Base-by-base conservation (phyloP, 2,329 filamentous ascomycete species). In the Arachnomyces sp. region DNA sequence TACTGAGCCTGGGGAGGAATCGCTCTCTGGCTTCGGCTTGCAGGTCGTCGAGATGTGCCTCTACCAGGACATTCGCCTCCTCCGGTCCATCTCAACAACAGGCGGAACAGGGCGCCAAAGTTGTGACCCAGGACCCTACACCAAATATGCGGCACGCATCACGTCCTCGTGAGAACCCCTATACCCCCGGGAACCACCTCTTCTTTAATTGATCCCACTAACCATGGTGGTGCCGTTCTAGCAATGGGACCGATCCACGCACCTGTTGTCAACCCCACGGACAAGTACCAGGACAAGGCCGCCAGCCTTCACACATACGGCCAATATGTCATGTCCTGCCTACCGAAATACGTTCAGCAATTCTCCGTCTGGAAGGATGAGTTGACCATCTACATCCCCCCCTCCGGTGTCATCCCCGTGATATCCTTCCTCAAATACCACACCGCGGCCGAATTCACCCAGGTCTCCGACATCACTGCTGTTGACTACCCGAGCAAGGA, bases 321-420 rank as follows among this genome's bases (percentile, higher is more conserved):
- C 57, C 81, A 93, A 60, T 98, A 94, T 77, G 71, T 98, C 58
- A 90, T 98, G 79, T 89, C 88, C 52, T 94, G 86, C 66, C 69
- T 98, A 59, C 93, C 92, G 56, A 96, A 95, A 74, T 95, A 94
- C 68, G 79, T 98, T 56, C 93, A 98, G 72, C 92, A 98, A 70
- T 96, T 96, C 72, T 94, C 89, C 9, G 90, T 98, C 41, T 98
- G 92, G 92, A 98, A 98, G 72, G 92, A 98, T 62, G 92, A 98
- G 68, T 79, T 98, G 61, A 88, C 84, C 54, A 86, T 95, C 63
- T 90, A 93, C 67, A 92, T 96, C 58, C 74, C 86, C 35, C 92
- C 92, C 1, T 70, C 84, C 29, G 92, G 87, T 52, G 80, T 96
- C 54, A 78, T 95, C 52, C 92, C 92, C 30, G 84, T 94, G 56